Evolutionary conservation across 1,139 yeast genomes (phyloP).

Genomic region (Trichomonascaceae sp.): DNA sequence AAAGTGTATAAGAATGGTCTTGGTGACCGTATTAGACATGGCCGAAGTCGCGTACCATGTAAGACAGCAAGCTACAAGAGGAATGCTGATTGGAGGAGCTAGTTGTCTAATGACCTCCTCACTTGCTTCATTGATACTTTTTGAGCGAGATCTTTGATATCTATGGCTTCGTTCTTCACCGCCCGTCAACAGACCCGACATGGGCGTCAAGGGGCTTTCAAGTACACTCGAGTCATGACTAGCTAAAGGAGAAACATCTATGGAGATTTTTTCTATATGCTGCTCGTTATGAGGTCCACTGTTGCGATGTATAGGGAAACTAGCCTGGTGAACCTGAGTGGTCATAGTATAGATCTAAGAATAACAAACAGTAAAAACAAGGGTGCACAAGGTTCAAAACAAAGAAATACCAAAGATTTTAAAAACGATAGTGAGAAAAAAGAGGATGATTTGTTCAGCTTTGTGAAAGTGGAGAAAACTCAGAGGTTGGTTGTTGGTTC

Average conservation of each 20-base stretch:
- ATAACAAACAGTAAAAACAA: not conserved
- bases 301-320: slow-evolving; percentile 2
- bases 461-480: too few relatives aligned
- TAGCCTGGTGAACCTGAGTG: not conserved
- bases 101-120: slow-evolving; percentile 31
- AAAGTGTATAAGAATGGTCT: slow-evolving; percentile 61
- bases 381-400: too few relatives aligned
- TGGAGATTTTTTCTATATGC: not conserved
- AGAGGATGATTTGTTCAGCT: not conserved
- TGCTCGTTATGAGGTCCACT: slow-evolving; percentile 4
- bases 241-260: not conserved
- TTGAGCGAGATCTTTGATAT: slow-evolving; percentile 13
- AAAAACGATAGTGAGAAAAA: not conserved
- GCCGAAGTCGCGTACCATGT: slow-evolving; percentile 82
- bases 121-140: slow-evolving; percentile 22
- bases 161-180: not conserved
- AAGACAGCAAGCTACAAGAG: slow-evolving; percentile 48
- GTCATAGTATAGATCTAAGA: not conserved
- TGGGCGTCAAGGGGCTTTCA: not conserved
- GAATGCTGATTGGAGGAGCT: slow-evolving; percentile 34
- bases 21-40: slow-evolving; percentile 73
- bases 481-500: not conserved
- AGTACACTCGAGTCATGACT: not conserved
- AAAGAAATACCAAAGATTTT: not conserved
- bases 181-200: not conserved